Conservation (phyloP, 495 filamentous ascomycete genomes). For the Neurospora tetrasperma region DNA sequence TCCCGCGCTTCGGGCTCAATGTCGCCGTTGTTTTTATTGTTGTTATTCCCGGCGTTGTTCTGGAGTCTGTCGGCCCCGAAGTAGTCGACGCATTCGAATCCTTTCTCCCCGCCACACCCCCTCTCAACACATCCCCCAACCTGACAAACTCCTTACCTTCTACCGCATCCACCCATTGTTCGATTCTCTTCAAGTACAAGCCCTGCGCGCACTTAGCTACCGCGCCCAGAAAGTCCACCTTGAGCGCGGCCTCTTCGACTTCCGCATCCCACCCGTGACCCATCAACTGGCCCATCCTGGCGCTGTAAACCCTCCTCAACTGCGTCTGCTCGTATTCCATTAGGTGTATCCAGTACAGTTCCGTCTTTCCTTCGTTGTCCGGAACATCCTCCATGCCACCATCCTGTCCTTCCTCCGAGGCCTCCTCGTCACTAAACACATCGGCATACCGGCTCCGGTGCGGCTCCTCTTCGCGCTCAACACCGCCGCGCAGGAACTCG, state of each 20-base stretch:
- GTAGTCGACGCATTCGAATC: slow-evolving; percentile 1
- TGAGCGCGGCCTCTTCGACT: slow-evolving; percentile 14
- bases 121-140: slow-evolving; percentile 18
- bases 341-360: slow-evolving; percentile 26
- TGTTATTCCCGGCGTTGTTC: neutral
- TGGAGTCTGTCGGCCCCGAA: neutral
- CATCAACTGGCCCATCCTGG: slow-evolving; percentile 15
- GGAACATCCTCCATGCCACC: slow-evolving; percentile 7
- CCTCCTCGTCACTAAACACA: slow-evolving; percentile 10
- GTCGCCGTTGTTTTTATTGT: neutral
- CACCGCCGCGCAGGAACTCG: slow-evolving; percentile 27
- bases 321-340: slow-evolving; percentile 31
- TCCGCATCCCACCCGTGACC: slow-evolving; percentile 15
- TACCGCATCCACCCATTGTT: slow-evolving; percentile 21
- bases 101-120: slow-evolving; percentile 3
- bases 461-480: slow-evolving; percentile 19
- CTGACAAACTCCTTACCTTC: slow-evolving; percentile 17
- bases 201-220: slow-evolving; percentile 14
- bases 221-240: slow-evolving; percentile 16
- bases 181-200: slow-evolving; percentile 18
- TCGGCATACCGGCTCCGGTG: slow-evolving; percentile 22
- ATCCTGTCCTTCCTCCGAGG: slow-evolving; percentile 6
- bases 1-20: neutral
- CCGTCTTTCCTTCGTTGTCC: slow-evolving; percentile 27
- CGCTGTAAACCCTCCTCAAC: slow-evolving; percentile 21